Percentiles rank a stretch among this genome's conserved stretches.
These are phyloP conservation scores for Apium graveolens DNA, from an alignment of 129 eudicot genomes.

Conservation along the genomic window DNA sequence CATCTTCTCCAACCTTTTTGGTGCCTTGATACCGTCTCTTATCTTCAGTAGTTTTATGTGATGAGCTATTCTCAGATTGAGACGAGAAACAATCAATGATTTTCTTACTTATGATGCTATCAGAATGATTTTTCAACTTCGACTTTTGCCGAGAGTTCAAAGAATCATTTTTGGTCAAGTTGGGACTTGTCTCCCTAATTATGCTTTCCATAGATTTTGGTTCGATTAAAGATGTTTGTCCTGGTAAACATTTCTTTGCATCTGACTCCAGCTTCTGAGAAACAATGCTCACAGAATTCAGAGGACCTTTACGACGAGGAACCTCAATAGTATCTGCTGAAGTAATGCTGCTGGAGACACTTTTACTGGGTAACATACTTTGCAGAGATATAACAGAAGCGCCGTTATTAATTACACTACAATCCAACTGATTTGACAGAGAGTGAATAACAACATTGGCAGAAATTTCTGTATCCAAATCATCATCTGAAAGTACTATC, in stretches of 20 bases:
- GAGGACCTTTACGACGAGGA: slow-evolving; percentile 17
- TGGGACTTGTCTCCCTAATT: slow-evolving; percentile 16
- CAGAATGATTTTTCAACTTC: slow-evolving; percentile 19
- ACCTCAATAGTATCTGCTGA: slow-evolving; percentile 10
- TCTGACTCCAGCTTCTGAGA: slow-evolving; percentile 26
- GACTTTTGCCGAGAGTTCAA: slow-evolving; percentile 21
- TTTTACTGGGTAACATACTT: slow-evolving; percentile 6
- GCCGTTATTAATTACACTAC: slow-evolving; percentile 14
- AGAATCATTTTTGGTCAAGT: slow-evolving; percentile 10
- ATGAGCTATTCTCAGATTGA: slow-evolving; percentile 24
- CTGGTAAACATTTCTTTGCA: slow-evolving; percentile 15
- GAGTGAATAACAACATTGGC: slow-evolving; percentile 16
- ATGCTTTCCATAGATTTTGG: slow-evolving; percentile 26
- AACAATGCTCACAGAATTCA: slow-evolving; percentile 15
- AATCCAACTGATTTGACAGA: slow-evolving; percentile 25
- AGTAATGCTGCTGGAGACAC: slow-evolving; percentile 3
- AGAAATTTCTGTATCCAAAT: slow-evolving; percentile 34
- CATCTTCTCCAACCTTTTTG: slow-evolving; percentile 26
- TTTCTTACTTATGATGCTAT: slow-evolving; percentile 20
- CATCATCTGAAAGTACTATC: slow-evolving; percentile 77
- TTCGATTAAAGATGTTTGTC: slow-evolving; percentile 21
- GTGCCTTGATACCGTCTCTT: slow-evolving; percentile 16
- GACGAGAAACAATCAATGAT: slow-evolving; percentile 18
- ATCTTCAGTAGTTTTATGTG: slow-evolving; percentile 22
- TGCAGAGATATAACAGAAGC: slow-evolving; percentile 11